phyloP scores from a whole-genome alignment of 208 protist species.

The Angomonas deanei region DNA sequence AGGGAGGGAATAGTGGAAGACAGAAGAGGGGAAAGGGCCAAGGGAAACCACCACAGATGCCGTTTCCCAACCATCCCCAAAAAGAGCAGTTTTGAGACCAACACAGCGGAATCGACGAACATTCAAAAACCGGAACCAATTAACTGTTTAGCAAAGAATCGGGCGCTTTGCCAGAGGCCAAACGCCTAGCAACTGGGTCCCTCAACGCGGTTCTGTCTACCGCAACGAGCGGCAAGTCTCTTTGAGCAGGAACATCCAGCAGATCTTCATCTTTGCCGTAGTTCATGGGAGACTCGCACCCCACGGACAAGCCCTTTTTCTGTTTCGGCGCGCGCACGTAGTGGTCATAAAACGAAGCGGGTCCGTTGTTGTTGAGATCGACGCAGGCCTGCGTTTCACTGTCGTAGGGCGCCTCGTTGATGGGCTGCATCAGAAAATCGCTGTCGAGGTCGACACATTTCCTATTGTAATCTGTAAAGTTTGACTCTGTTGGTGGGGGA shows the following conservation, averaged over 20 bases:
- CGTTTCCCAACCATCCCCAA: no score
- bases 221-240: not conserved
- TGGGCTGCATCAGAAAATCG: conserved; percentile 59
- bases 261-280: conserved; percentile 14
- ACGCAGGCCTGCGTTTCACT: conserved; percentile 70
- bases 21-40: not conserved
- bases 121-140: conserved; percentile 22
- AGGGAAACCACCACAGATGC: not conserved
- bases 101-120: no score
- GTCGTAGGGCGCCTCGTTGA: conserved; percentile 70
- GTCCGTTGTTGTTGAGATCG: conserved; percentile 31
- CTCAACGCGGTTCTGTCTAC: not conserved
- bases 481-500: conserved; percentile 29
- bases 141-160: conserved; percentile 43
- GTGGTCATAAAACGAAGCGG: conserved; percentile 50
- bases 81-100: no score
- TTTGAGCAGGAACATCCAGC: not conserved
- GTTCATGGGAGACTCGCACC: conserved; percentile 31
- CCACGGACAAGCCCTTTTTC: conserved; percentile 40
- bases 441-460: conserved; percentile 37
- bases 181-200: conserved; percentile 22
- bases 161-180: conserved; percentile 60
- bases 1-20: not conserved
- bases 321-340: conserved; percentile 32
- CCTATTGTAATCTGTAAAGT: conserved; percentile 52